These are phyloP conservation scores for Colletotrichum simmondsii DNA, from an alignment of 2,329 filamentous ascomycete genomes.

Conservation along the genomic window DNA sequence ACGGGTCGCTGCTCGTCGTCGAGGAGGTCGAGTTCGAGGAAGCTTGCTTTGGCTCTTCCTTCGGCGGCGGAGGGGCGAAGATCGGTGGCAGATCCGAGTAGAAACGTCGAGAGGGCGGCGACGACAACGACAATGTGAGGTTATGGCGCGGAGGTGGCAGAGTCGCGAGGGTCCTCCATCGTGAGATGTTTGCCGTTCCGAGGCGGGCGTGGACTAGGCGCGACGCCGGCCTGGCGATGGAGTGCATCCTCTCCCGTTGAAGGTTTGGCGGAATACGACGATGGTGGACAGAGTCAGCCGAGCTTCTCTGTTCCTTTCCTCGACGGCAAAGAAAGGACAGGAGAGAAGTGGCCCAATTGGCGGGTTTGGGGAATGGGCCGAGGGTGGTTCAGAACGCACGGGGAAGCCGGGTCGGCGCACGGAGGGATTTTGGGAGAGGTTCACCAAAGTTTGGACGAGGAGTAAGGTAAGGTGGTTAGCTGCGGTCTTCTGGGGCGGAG, in stretches of 20 bases:
- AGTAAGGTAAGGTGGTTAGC: not conserved
- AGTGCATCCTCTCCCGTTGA: slow-evolving; percentile 15
- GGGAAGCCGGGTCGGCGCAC: slow-evolving; percentile 5
- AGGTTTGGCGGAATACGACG: not conserved
- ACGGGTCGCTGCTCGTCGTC: not conserved
- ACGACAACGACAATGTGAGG: not conserved
- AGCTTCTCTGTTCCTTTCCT: not conserved
- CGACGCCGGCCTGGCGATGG: slow-evolving; percentile 28
- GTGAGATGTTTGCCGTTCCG: slow-evolving; percentile 7
- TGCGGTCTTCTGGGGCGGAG: not conserved
- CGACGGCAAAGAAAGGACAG: not conserved
- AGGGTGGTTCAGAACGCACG: slow-evolving; percentile 8
- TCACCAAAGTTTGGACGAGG: slow-evolving; percentile 1
- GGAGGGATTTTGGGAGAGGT: not conserved
- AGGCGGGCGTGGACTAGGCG: slow-evolving; percentile 29
- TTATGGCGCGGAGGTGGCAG: not conserved
- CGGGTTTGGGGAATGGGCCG: not conserved
- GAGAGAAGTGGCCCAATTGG: not conserved
- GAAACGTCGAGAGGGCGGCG: not conserved
- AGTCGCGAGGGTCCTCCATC: slow-evolving; percentile 11
- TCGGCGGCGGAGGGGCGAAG: slow-evolving; percentile 2
- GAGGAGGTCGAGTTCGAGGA: slow-evolving; percentile 8
- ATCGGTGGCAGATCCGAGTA: slow-evolving; percentile 17
- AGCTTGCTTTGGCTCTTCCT: slow-evolving; percentile 18
- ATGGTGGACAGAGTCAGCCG: not conserved